Conservation (phyloP, 306 rosid genomes). For the Pterocarpus macrocarpus region DNA sequence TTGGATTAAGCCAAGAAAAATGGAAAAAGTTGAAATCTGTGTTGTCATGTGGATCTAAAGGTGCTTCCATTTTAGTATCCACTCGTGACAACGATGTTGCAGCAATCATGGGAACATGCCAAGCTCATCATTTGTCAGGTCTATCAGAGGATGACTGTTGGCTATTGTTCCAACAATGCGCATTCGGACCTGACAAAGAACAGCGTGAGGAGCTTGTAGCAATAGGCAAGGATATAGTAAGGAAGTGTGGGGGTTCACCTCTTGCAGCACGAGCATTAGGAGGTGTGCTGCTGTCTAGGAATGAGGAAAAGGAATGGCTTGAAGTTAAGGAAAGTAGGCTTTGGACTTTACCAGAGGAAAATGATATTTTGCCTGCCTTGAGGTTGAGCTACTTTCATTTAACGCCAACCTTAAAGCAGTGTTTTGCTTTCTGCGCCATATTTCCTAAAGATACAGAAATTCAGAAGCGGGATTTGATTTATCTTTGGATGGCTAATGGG, state of each 20-base stretch:
- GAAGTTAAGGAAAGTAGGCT: neutral
- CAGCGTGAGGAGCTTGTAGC: neutral
- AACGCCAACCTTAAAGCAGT: neutral
- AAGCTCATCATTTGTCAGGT: neutral
- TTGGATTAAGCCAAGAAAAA: no score
- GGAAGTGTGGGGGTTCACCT: neutral
- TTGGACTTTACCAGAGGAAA: neutral
- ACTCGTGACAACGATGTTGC: neutral
- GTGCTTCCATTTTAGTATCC: neutral
- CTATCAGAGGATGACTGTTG: neutral
- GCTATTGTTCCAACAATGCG: neutral
- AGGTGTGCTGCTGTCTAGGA: neutral
- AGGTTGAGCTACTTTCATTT: neutral
- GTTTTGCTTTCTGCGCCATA: slow-evolving; percentile 27
- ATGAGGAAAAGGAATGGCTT: neutral
- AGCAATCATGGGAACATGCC: slow-evolving; percentile 1
- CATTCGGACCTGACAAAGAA: neutral
- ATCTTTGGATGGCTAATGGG: neutral
- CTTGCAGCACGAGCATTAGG: neutral
- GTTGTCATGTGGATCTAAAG: neutral
- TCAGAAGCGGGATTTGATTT: slow-evolving; percentile 13
- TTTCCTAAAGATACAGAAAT: slow-evolving; percentile 24
- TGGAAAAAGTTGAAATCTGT: slow-evolving; percentile 12
- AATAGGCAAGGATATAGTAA: no score
- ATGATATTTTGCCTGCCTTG: neutral